Evolutionary conservation across 2,329 filamentous ascomycete genomes (phyloP).

Genomic region (Berkeleyomyces basicola): DNA sequence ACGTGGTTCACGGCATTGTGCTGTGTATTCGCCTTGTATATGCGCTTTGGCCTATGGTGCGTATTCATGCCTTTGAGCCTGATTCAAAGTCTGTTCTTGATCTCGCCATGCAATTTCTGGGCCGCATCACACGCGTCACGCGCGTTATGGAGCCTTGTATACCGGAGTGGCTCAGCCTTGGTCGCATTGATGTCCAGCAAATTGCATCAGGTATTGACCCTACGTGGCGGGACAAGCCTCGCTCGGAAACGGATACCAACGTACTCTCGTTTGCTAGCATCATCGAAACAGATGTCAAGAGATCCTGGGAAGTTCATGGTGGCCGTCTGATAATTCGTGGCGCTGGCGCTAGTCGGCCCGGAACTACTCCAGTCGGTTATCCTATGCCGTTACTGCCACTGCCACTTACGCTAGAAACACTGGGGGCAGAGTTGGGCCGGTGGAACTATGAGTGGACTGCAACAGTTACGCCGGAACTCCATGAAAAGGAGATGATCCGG

Average conservation of each 20-base stretch:
- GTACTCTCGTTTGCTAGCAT: slow-evolving; percentile 21
- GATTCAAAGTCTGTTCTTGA: background rate
- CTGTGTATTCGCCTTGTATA: background rate
- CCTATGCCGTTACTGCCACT: background rate
- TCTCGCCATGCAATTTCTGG: background rate
- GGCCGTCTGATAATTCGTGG: slow-evolving; percentile 15
- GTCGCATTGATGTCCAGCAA: background rate
- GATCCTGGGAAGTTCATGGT: slow-evolving; percentile 15
- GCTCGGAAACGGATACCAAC: slow-evolving; percentile 20
- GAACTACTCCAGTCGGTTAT: slow-evolving; percentile 3
- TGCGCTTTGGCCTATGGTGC: background rate
- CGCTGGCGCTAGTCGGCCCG: slow-evolving; percentile 7
- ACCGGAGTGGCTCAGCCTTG: background rate
- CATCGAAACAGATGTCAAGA: slow-evolving; percentile 19
- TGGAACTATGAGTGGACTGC: slow-evolving; percentile 3
- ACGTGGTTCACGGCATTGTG: slow-evolving; percentile 1
- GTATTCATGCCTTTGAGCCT: background rate
- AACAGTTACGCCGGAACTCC: background rate
- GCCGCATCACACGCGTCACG: background rate
- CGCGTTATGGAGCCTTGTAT: background rate
- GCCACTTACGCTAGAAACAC: background rate
- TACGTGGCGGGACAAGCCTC: slow-evolving; percentile 24
- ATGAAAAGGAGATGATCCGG: background rate
- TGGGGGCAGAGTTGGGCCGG: background rate
- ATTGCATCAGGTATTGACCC: slow-evolving; percentile 19